Evolutionary conservation across 2,329 filamentous ascomycete genomes (phyloP), one percentile per base, ranked within the genome.

Genomic region (Rhexocercosporidium sp.): DNA sequence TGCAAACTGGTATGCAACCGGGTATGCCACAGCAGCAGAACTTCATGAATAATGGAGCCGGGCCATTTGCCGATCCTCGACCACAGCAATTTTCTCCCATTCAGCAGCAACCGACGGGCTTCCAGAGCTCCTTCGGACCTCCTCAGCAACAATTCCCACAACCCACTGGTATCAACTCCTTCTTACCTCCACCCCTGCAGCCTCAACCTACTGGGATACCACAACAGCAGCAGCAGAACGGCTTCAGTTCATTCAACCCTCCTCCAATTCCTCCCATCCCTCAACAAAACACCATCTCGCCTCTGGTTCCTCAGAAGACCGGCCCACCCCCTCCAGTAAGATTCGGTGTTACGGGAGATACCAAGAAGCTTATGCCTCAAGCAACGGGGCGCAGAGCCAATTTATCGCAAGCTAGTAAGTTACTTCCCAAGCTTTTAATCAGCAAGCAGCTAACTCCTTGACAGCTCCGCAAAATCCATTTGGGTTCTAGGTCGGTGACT

Each of bases 381-480:
- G 86, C 93, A 31, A 99, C 96, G 7, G 96, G 96, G 71, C 85
- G 92, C 75, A 89, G 92, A 82, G 96, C 96, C 65, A 97, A 98
- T 79, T 85, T 99, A 73, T 86, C 92, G 62, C 92, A 96, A 88
- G 96, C 96, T 76, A 99, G 95, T 98, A 90, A 91, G 95, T 94
- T 66, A 37, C 54, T 66, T 57, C 54, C 56, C 46, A 29, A 25
- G 37, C 12, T 66, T n/a, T 31, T 16, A 34, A 49, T 41, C 56
- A 51, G 49, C 66, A 41, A 37, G 54, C 25, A 70, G 60, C 71
- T 71, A 65, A 73, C 16, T 66, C 66, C 60, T 53, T 37, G 37
- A 49, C 72, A 91, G 89, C 89, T 66, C 88, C 89, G 60, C 84
- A 89, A 74, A 92, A 92, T 77, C 89, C 89, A 1, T 92, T 92